Base-by-base conservation (phyloP, 2,329 filamentous ascomycete genomes). In the Berkeleyomyces basicola region DNA sequence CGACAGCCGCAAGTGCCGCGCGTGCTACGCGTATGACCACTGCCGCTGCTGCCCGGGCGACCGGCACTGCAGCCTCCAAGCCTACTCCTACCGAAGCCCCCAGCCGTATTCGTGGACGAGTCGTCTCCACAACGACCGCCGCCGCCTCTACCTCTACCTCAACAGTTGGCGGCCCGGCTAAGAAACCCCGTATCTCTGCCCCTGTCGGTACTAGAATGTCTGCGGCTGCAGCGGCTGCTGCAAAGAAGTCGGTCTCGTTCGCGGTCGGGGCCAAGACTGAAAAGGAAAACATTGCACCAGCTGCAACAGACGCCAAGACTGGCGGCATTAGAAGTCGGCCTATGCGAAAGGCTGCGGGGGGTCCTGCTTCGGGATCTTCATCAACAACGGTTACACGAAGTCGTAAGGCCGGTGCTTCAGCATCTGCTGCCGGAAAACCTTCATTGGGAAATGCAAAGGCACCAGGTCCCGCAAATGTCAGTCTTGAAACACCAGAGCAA, bases 361-460 rank as follows among this genome's bases (percentile, higher is more conserved):
- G 59, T 9, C 49, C 71, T 9, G 67, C 70, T 6, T 63, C 66
- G n/a, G 67, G 66, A 61, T 59, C 67, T 33, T 66, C 47, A 16
- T 43, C 61, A 14, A 14, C 36, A 64, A 43, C 47, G 43, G 40
- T 59, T 40, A 47, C 65, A 5, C 51, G 43, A 11, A 59, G 51
- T 31, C 43, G 42, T 47, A 10, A 62, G 58, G 14, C 42, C 43
- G 58, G 68, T 14, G 44, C 59, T n/a, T 36, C 9, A 7, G 61
- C 40, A 23, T 71, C 73, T 64, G 70, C 74, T 63, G 70, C 72
- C 62, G 70, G 74, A 47, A 77, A 77, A 66, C 77, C 76, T 63
- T 82, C 82, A 42, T 73, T 85, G 61, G 84, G 82, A 72, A 82
- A 82, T 73, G 84, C 81, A 75, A 86, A 85, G 76, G 77, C 81